A percentile compares a stretch with the other conserved stretches of the same genome.
Evolutionary conservation across 2,329 filamentous ascomycete genomes (phyloP).

Genomic region (Alternaria hordeiaustralica): DNA sequence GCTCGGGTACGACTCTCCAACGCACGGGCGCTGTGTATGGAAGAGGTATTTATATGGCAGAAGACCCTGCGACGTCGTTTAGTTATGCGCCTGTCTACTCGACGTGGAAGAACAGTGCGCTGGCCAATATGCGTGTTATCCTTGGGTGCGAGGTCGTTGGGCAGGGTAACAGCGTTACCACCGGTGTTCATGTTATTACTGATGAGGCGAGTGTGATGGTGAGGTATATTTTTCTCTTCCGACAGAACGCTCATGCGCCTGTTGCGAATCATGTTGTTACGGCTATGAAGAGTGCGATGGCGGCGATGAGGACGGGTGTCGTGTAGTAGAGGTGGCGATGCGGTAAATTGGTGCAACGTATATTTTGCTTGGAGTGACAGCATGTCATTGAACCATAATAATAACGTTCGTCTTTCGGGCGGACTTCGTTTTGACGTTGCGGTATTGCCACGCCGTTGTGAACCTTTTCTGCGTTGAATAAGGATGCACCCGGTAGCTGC

Average conservation of each 20-base stretch:
- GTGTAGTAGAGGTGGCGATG: slow-evolving; percentile 4
- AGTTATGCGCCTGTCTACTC: slow-evolving; percentile 26
- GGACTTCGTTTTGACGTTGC: background rate
- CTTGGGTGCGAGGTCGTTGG: slow-evolving; percentile 40
- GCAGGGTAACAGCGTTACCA: slow-evolving; percentile 17
- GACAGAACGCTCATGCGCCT: slow-evolving; percentile 20
- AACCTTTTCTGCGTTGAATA: background rate
- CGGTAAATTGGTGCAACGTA: background rate
- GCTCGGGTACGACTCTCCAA: slow-evolving; percentile 38
- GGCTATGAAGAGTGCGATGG: slow-evolving; percentile 31
- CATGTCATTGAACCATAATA: background rate
- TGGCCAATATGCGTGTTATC: slow-evolving; percentile 37
- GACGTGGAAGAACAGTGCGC: slow-evolving; percentile 34
- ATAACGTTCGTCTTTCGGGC: background rate
- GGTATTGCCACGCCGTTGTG: background rate
- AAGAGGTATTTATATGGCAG: slow-evolving; percentile 42
- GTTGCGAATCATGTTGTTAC: slow-evolving; percentile 26
- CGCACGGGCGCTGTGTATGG: slow-evolving; percentile 41
- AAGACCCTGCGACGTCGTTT: slow-evolving; percentile 36
- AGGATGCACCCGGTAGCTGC: background rate
- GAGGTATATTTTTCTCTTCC: slow-evolving; percentile 42
- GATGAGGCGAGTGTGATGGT: slow-evolving; percentile 41
- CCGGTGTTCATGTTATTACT: slow-evolving; percentile 35
- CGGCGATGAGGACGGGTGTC: slow-evolving; percentile 22
- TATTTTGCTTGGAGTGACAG: background rate